Evolutionary conservation across 1,139 yeast species (phyloP), one percentile per base, ranked within the genome.

Genomic region (Taphrina populina): DNA sequence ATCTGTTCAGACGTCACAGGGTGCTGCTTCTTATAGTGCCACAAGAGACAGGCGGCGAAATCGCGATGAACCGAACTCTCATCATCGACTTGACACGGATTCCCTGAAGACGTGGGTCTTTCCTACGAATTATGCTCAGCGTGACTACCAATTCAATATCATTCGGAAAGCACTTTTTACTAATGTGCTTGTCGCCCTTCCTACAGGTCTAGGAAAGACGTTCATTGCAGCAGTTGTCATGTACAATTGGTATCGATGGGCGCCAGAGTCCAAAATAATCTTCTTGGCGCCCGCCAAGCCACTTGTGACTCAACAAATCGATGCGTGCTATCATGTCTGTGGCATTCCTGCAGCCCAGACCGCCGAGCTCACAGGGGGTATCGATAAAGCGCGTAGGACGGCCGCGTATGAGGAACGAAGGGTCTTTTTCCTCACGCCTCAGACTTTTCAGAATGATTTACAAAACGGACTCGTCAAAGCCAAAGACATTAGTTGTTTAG

Each of bases 281-380:
- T 94, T 94, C 67, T 83, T 92, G 83, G 98, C 99, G 0, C 99
- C 99, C 0, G 94, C 99, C 0, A 76, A 88, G 62, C 99, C 99
- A 0, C 75, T 94, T 59, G 98, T 94, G n/a, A 92, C 96, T 0
- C 99, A 94, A 69, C 98, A 94, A 69, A 85, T 92, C 63, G 86
- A 85, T 65, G 97, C 97, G 0, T 92, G 96, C 65, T 76, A 90
- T 58, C 84, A 88, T 7, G 83, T 87, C 24, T 84, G 95, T 0
- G 97, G 96, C 1, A 80, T 90, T 21, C 84, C 95, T 0, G 73
- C 82, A 47, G 71, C 76, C 17, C 83, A 83, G 55, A 85, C 92
- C 1, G 95, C 96, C 0, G 86, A 88, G 49, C 71, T 94, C 58
- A 71, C 92, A 45, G 96, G 94, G 62, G 66, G 66, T 3, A 39